Evolutionary conservation across 257 asterid species (phyloP).

Genomic region (Osmanthus fragrans): DNA sequence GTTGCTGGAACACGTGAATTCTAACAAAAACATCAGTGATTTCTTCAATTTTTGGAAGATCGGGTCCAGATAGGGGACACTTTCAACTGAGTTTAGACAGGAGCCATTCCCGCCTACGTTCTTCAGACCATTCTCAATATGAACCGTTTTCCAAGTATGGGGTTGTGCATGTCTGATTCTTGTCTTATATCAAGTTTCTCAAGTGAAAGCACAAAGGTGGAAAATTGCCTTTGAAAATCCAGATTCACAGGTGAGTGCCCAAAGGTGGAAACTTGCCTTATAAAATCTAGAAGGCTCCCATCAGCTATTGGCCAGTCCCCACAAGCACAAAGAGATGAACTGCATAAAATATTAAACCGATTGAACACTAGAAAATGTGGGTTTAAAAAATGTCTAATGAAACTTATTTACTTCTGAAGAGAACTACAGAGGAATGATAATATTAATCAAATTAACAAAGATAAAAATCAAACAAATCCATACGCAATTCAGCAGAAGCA

Average conservation of each 20-base stretch:
- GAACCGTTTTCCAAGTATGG: slow-evolving; percentile 53
- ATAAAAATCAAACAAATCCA: not conserved
- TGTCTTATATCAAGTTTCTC: slow-evolving; percentile 54
- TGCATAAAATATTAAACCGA: slow-evolving; percentile 19
- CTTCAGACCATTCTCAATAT: slow-evolving; percentile 56
- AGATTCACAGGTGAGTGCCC: slow-evolving; percentile 50
- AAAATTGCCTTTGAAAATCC: no score
- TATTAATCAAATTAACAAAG: not conserved
- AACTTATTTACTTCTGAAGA: no score
- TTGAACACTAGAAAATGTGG: not conserved
- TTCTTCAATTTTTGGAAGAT: slow-evolving; percentile 64
- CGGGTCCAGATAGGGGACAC: slow-evolving; percentile 61
- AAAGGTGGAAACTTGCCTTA: slow-evolving; percentile 60
- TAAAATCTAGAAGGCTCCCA: slow-evolving; percentile 66
- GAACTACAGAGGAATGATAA: no score
- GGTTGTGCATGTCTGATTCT: slow-evolving; percentile 65
- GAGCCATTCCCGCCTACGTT: slow-evolving; percentile 55
- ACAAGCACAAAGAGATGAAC: slow-evolving; percentile 56
- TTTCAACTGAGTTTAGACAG: slow-evolving; percentile 58
- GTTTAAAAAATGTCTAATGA: not conserved
- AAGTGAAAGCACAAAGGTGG: no score
- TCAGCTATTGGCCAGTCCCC: slow-evolving; percentile 67
- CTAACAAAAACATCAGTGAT: slow-evolving; percentile 50
- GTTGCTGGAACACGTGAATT: no score
- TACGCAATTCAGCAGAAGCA: no score